These are phyloP conservation scores for Protostelium mycophagum DNA, from an alignment of 78 protist species.

Conservation along the genomic window DNA sequence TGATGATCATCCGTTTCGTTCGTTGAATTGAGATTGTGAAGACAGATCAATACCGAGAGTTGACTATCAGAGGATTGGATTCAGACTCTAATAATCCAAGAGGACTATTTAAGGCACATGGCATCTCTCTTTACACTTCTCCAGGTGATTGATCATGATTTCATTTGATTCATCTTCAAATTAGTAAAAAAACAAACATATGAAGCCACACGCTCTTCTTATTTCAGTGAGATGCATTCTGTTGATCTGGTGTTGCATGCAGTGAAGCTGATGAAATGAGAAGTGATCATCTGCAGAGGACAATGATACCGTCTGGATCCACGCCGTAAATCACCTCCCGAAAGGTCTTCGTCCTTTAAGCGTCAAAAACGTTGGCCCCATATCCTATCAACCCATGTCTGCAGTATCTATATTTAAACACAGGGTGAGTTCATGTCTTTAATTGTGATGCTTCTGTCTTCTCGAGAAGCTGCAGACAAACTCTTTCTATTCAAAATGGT, in stretches of 20 bases:
- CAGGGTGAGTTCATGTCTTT: no score
- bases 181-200: no score
- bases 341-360: no score
- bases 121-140: not conserved
- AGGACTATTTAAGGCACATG: not conserved
- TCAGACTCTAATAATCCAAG: not conserved
- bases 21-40: not conserved
- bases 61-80: not conserved
- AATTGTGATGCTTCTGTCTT: no score
- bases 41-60: not conserved
- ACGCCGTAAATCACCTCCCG: not conserved
- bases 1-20: not conserved
- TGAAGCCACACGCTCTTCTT: no score
- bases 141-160: not conserved
- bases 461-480: no score
- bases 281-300: no score
- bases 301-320: not conserved
- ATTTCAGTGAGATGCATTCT: no score
- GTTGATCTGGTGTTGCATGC: no score
- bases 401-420: no score
- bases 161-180: not conserved
- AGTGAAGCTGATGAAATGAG: no score
- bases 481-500: no score
- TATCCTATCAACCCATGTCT: not conserved
- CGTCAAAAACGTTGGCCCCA: not conserved